Conservation (phyloP, 768 basidiomycete species). For the Pleurotus ostreatus region DNA sequence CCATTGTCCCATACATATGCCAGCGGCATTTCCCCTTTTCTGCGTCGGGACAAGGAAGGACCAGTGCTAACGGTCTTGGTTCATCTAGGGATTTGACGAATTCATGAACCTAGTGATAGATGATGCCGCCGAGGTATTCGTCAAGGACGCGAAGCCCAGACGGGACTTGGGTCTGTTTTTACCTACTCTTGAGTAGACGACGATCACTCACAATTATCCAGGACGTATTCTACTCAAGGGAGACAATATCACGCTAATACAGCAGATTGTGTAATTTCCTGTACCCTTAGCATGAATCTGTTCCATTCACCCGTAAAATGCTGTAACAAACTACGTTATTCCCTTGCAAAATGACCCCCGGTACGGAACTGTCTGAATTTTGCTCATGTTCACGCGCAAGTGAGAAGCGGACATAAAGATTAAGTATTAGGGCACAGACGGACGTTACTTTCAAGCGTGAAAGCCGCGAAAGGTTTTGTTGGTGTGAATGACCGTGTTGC, state of each 20-base stretch:
- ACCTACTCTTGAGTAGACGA: neutral
- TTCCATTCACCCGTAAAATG: neutral
- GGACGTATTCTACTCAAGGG: slow-evolving; percentile 96
- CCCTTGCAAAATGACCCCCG: neutral
- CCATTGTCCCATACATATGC: slow-evolving; percentile 1
- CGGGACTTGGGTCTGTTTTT: slow-evolving; percentile 69
- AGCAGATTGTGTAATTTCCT: slow-evolving; percentile 44
- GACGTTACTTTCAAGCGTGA: too few species aligned
- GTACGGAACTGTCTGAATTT: neutral
- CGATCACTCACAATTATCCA: slow-evolving; percentile 22
- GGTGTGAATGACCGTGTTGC: too few species aligned
- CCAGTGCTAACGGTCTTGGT: neutral
- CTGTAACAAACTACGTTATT: neutral
- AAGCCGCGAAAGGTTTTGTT: too few species aligned
- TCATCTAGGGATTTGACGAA: slow-evolving; percentile 91
- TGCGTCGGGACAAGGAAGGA: neutral
- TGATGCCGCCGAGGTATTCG: slow-evolving; percentile 87
- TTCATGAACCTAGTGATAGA: slow-evolving; percentile 99
- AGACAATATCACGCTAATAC: slow-evolving; percentile 97
- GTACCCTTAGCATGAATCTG: neutral
- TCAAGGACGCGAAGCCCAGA: slow-evolving; percentile 84
- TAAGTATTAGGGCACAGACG: too few species aligned
- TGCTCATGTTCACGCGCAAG: too few species aligned
- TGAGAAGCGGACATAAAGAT: too few species aligned
- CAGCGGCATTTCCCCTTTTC: neutral